Base-by-base conservation (phyloP, 75 land plant species). In the Pinus tabuliformis region DNA sequence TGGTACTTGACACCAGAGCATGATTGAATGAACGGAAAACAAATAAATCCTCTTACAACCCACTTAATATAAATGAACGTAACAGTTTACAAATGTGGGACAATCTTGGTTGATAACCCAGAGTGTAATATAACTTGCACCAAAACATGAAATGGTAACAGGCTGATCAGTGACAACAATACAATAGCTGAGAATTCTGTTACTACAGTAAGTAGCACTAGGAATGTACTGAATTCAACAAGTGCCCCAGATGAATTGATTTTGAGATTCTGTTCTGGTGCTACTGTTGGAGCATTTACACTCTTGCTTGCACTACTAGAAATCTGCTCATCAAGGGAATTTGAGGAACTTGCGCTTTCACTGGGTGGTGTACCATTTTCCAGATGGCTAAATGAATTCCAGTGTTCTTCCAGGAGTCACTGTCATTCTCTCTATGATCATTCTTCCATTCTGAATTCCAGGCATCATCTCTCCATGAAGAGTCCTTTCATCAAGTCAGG, bases 401-500 rank as follows among this genome's bases (percentile, higher is more conserved):
- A 28, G 16, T 30, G 28, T 62, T 28, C 37, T 62, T 30, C 17
- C 65, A 15, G 36, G 18, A 3, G 37, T 62, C 37, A 14, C 37
- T 62, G 65, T 36, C 15, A 62, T 14, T 62, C 36, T 28, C 15
- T 28, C 18, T 62, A 8, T 30, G 37, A 36, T 62, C 65, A 11
- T 17, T 62, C 65, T 62, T 21, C 18, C 15, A 7, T 62, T 62
- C 33, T 30, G 17, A 28, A 28, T 28, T 62, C 65, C 65, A 59
- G 28, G 13, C 59, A 26, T 80, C 85, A 70, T 20, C 16, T 24
- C 76, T 88, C 70, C 65, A 73, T 78, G 90, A 33, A 21, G 70
- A n/a, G 42, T 72, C 74, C 6, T 24, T 65, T n/a, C n/a, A 78
- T 78, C 28, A 83, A 57, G 22, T 81, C 86, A 56, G 82, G 86